Base-by-base conservation (phyloP, 371 early-diverging fungal genomes). In the Mucor irregularis region DNA sequence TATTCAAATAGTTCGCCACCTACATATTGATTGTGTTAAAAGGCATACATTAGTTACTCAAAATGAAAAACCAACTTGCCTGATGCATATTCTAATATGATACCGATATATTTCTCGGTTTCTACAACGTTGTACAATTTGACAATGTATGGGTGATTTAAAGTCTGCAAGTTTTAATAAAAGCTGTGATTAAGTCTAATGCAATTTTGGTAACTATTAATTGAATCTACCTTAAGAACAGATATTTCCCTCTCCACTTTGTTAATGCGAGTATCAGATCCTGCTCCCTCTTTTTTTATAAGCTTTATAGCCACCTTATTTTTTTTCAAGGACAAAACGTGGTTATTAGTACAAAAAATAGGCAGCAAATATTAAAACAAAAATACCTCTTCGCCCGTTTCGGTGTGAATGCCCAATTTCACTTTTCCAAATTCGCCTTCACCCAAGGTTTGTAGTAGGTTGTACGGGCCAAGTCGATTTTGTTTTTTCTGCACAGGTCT, bases 371-470 rank as follows among this genome's bases (percentile, higher is more conserved):
- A 24, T 9, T 11, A 8, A 42, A 22, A 22, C 10, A 19, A 8
- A 19, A 19, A 8, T 82, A 94, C 99, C 87, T 95, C 94, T 68
- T 90, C 88, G 11, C 93, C 90, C 1, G 92, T 92, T 40, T 92
- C 74, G 39, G 84, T 87, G 71, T 97, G 93, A 53, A 93, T 79
- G 3, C 94, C 99, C 16, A 97, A 84, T 68, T 98, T 97, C 60
- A 99, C 99, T 76, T 97, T 95, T 42, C 96, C 96, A 70, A 97
- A 98, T 73, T 97, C 97, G 30, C 99, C 99, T 70, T 93, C 96
- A 17, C 61, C 61, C 8, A 61, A n/a, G 14, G 61, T 61, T 19
- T 61, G 61, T 37, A 61, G 30, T 30, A 61, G 34, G 17, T 54
- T 61, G 34, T 61, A 61, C 11, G 54, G 48, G n/a, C 61, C 61